Evolutionary conservation across 345 rosid genomes (phyloP).

Genomic region (Murraya paniculata): DNA sequence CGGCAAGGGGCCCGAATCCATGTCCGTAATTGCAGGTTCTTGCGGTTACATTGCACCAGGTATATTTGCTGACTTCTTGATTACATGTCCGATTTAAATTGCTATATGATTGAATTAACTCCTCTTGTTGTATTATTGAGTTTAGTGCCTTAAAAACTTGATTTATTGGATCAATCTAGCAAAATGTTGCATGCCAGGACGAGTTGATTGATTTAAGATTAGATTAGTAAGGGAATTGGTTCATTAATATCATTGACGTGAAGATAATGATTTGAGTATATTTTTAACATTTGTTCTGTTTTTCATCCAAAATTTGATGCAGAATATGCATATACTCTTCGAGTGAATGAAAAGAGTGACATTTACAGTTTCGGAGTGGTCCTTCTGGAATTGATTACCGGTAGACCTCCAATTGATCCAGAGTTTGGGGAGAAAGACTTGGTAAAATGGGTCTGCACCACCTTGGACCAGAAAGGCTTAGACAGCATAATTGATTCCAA

Average conservation of each 20-base stretch:
- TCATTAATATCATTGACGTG: background rate
- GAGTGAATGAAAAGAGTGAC: slow-evolving; percentile 95
- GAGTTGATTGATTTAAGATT: background rate
- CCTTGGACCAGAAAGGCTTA: slow-evolving; percentile 46
- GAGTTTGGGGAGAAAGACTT: slow-evolving; percentile 78
- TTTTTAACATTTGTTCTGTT: background rate
- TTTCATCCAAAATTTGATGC: slow-evolving; percentile 18
- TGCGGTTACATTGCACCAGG: slow-evolving; percentile 98
- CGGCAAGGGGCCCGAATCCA: slow-evolving; percentile 50
- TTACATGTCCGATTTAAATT: background rate
- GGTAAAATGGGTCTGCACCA: slow-evolving; percentile 69
- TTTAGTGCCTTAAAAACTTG: background rate
- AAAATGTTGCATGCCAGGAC: background rate
- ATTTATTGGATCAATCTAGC: background rate
- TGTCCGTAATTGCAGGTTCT: slow-evolving; percentile 90
- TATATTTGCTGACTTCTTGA: slow-evolving; percentile 22
- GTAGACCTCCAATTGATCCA: slow-evolving; percentile 63
- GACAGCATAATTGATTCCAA: slow-evolving; percentile 62
- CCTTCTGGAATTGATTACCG: slow-evolving; percentile 73
- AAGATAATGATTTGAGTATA: background rate
- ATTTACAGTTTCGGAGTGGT: slow-evolving; percentile 91
- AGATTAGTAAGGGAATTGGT: background rate
- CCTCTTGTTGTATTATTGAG: background rate
- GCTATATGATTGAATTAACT: background rate
- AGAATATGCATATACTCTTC: slow-evolving; percentile 84